Evolutionary conservation across 805 yeast species (phyloP).

Genomic region (Yarrowia alimentaria): DNA sequence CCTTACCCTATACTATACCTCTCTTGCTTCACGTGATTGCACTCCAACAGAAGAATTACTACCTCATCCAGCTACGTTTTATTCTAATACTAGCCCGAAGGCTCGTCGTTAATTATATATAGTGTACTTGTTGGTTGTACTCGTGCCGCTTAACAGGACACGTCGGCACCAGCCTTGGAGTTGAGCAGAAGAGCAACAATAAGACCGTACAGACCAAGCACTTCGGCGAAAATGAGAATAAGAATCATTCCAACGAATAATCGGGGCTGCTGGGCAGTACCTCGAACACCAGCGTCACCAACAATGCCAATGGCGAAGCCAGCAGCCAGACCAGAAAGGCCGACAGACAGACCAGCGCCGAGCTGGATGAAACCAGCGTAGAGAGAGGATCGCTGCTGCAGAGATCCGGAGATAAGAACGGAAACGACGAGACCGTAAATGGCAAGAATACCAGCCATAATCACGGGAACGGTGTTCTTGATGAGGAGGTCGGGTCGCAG

Average conservation of each 20-base stretch:
- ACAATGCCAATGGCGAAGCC: constrained; percentile 99
- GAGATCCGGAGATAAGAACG: constrained; percentile 85
- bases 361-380: constrained; percentile 97
- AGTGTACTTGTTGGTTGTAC: constrained; percentile 18
- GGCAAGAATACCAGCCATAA: constrained; percentile 99
- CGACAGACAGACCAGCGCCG: constrained; percentile 97
- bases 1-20: no score
- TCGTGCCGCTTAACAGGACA: constrained; percentile 55
- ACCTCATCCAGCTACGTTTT: background rate
- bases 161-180: constrained; percentile 96
- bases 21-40: no score
- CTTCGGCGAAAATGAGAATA: constrained; percentile 98
- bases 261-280: constrained; percentile 97
- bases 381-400: constrained; percentile 86
- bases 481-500: constrained; percentile 95
- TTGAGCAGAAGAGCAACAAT: constrained; percentile 96
- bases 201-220: constrained; percentile 95
- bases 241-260: constrained; percentile 97
- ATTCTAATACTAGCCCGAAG: constrained; percentile 19
- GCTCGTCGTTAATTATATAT: constrained; percentile 20
- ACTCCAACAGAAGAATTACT: no score
- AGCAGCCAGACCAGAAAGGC: constrained; percentile 95
- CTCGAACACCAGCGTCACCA: constrained; percentile 99
- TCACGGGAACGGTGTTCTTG: constrained; percentile 91
- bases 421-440: constrained; percentile 96